A percentile compares a stretch with the other conserved stretches of the same genome.
Evolutionary conservation across 306 rosid species (phyloP).

Genomic region (Potentilla sterilis): DNA sequence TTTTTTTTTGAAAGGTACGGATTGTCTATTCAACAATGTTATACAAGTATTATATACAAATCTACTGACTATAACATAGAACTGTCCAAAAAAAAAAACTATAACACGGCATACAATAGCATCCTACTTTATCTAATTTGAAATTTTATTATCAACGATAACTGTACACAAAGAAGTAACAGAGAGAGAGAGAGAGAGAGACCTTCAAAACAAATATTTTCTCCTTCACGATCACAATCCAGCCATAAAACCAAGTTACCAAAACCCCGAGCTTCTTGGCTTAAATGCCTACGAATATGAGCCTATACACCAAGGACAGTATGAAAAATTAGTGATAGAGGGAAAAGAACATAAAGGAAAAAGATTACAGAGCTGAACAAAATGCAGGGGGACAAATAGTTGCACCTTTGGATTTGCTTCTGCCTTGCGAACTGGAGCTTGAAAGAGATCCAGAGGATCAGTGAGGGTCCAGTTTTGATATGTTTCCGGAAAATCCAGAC

Average conservation of each 20-base stretch:
- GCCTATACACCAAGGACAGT: constrained; percentile 53
- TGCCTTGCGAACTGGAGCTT: constrained; percentile 63
- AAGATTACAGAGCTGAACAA: no score
- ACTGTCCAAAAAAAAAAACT: no score
- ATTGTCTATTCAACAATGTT: no score
- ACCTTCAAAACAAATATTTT: constrained; percentile 98
- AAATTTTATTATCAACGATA: not conserved
- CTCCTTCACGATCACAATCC: constrained; percentile 99
- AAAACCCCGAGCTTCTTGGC: constrained; percentile 91
- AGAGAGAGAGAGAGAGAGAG: constrained; percentile 4
- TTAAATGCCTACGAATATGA: constrained; percentile 78
- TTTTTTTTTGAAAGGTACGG: no score
- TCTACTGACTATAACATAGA: no score
- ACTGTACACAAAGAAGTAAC: not conserved
- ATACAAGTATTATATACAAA: not conserved
- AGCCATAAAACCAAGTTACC: constrained; percentile 82
- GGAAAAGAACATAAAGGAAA: not conserved
- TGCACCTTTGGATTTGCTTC: constrained; percentile 93
- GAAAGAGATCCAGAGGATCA: constrained; percentile 82
- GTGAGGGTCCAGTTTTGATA: constrained; percentile 84
- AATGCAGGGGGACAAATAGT: not conserved
- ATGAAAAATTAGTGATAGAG: constrained; percentile 13
- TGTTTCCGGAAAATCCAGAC: constrained; percentile 83
- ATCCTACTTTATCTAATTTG: not conserved
- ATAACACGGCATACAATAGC: not conserved